phyloP scores from a whole-genome alignment of 805 yeast species.

The Sugiyamaella marilandica region DNA sequence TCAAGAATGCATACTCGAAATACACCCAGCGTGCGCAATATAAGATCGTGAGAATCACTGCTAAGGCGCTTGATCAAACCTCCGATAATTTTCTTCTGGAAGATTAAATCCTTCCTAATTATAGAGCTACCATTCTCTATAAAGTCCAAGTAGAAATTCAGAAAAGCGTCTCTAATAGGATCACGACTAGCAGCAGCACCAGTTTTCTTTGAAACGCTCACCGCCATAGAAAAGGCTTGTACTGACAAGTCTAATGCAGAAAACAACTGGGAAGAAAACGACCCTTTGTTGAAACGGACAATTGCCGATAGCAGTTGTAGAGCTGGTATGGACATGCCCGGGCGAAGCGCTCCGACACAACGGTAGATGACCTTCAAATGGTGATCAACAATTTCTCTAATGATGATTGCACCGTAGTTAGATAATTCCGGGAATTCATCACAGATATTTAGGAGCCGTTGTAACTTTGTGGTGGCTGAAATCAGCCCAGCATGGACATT shows the following conservation, averaged over 20 bases:
- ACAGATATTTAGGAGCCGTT: slow-evolving; percentile 39
- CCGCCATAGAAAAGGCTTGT: slow-evolving; percentile 55
- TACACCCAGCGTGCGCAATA: slow-evolving; percentile 41
- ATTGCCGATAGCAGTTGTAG: slow-evolving; percentile 53
- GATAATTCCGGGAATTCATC: slow-evolving; percentile 30
- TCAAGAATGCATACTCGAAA: slow-evolving; percentile 48
- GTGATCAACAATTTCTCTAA: slow-evolving; percentile 49
- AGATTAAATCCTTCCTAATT: slow-evolving; percentile 59
- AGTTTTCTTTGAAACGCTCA: slow-evolving; percentile 44
- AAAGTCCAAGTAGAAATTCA: slow-evolving; percentile 57
- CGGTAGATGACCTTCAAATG: slow-evolving; percentile 64
- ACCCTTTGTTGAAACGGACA: slow-evolving; percentile 45
- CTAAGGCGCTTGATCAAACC: slow-evolving; percentile 63
- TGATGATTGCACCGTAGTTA: slow-evolving; percentile 36
- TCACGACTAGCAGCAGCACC: background rate
- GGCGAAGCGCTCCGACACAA: slow-evolving; percentile 54
- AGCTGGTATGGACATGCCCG: slow-evolving; percentile 56
- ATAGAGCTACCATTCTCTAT: slow-evolving; percentile 46
- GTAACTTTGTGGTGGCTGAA: slow-evolving; percentile 32
- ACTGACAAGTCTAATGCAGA: slow-evolving; percentile 65
- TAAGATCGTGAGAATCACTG: slow-evolving; percentile 47
- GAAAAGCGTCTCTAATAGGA: slow-evolving; percentile 47
- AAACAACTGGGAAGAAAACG: slow-evolving; percentile 51
- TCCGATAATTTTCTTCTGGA: slow-evolving; percentile 52
- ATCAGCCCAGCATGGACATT: slow-evolving; percentile 13